Base-by-base conservation (phyloP, 1,284 basidiomycete genomes). In the Cutaneotrichosporon spelunceum region DNA sequence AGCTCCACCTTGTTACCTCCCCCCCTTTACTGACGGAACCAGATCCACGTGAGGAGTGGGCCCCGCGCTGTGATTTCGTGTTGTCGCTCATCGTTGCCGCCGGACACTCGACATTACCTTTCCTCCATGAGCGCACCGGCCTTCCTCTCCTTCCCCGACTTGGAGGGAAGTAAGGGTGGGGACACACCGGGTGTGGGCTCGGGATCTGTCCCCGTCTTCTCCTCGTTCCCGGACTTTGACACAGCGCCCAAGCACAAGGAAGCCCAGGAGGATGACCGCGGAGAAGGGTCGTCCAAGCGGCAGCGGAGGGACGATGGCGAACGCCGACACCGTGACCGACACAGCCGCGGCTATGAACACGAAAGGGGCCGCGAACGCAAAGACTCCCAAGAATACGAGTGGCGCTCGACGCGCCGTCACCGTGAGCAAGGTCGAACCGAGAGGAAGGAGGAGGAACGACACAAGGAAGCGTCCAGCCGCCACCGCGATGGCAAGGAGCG, bases 181-280 rank as follows among this genome's bases (percentile, higher is more conserved):
- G 29, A 34, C 39, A 16, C 21, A 2, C n/a, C 6, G 52, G 23
- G 7, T 1, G 24, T 19, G 33, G n/a, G 42, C 16, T 11, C 49
- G 5, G 29, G 23, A 23, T 30, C 42, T 33, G 4, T 27, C 7
- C 52, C 63, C 10, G 49, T 56, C 1, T 67, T 67, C 50, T 65
- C 66, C 14, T 67, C 66, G 19, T 67, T 67, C 23, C 66, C 66
- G 0, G 66, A 67, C 14, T 27, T 65, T 47, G 57, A 62, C 9
- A 19, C 30, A 39, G 34, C 47, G 42, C 39, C 33, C 13, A n/a
- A 33, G 24, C 30, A 21, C 19, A 19, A 6, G 9, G 21, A 34
- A 26, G 16, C 21, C 6, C n/a, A 30, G 39, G 34, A 27, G 14
- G 52, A 53, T 14, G 21, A 36, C 9, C n/a, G 24, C 21, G 23